These are phyloP conservation scores for Dacryopinax spathularia DNA, from an alignment of 768 basidiomycete genomes.

Conservation along the genomic window DNA sequence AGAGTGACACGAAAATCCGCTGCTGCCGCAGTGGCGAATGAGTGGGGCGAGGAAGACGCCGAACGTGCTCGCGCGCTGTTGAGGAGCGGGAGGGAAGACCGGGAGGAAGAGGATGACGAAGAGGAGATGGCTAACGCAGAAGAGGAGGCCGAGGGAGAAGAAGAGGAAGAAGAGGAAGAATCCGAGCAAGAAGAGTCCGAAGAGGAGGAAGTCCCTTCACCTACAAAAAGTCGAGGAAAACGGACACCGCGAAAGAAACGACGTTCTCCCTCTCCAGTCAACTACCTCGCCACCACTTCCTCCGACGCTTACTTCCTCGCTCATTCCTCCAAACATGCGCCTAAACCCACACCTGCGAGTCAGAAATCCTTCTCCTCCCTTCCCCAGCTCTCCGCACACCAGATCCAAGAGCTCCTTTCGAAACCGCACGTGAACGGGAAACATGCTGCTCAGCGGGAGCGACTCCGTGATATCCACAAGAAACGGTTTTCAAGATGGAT, in stretches of 20 bases:
- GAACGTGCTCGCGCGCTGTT: neutral
- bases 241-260: constrained; percentile 3
- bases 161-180: constrained; percentile 1
- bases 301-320: constrained; percentile 75
- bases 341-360: constrained; percentile 56
- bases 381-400: constrained; percentile 52
- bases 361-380: constrained; percentile 63
- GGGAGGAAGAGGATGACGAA: constrained; percentile 9
- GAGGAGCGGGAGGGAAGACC: constrained; percentile 2
- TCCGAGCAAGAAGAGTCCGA: constrained; percentile 8
- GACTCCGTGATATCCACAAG: constrained; percentile 21
- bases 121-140: constrained; percentile 5
- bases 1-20: neutral
- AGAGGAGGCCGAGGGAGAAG: constrained; percentile 9
- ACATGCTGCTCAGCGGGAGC: constrained; percentile 20
- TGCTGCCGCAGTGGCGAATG: neutral
- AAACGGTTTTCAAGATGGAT: constrained; percentile 45
- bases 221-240: constrained; percentile 4
- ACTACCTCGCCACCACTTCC: constrained; percentile 43
- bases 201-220: neutral
- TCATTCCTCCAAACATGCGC: constrained; percentile 28
- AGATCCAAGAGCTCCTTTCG: constrained; percentile 34
- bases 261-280: constrained; percentile 4
- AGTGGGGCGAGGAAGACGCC: neutral
- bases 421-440: constrained; percentile 21